These are phyloP conservation scores for Naganishia randhawae DNA, from an alignment of 768 basidiomycete genomes.

Conservation along the genomic window DNA sequence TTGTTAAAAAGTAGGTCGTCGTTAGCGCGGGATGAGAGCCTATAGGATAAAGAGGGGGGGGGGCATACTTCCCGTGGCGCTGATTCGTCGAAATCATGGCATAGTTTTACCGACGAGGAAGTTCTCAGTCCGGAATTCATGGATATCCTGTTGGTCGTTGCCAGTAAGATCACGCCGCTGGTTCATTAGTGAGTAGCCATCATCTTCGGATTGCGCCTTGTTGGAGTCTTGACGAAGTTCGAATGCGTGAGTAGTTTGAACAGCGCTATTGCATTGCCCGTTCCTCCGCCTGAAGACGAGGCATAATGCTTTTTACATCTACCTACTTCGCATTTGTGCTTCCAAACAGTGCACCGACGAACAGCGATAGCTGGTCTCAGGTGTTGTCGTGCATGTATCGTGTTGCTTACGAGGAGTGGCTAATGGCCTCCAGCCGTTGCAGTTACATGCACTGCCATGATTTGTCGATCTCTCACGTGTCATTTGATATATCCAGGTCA, in stretches of 20 bases:
- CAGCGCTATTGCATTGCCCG: slow-evolving; percentile 20
- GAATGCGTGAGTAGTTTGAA: slow-evolving; percentile 9
- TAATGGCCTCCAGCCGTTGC: too few species aligned
- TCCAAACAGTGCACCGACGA: too few species aligned
- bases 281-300: slow-evolving; percentile 3
- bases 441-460: too few species aligned
- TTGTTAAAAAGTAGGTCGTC: slow-evolving; percentile 60
- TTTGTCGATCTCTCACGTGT: too few species aligned
- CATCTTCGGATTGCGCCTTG: background rate
- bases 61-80: too few species aligned
- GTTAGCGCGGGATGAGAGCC: background rate
- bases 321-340: too few species aligned
- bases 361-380: too few species aligned
- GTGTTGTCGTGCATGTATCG: too few species aligned
- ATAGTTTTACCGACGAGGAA: slow-evolving; percentile 70
- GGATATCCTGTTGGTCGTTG: slow-evolving; percentile 60
- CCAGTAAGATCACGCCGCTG: slow-evolving; percentile 64
- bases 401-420: too few species aligned
- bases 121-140: slow-evolving; percentile 67
- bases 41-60: too few species aligned
- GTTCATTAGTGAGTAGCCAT: slow-evolving; percentile 64
- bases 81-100: background rate
- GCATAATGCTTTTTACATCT: background rate
- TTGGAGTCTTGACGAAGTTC: too few species aligned
- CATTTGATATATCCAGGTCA: too few species aligned